Conservation (phyloP, 305 asterid species). For the Euphrasia arctica region DNA sequence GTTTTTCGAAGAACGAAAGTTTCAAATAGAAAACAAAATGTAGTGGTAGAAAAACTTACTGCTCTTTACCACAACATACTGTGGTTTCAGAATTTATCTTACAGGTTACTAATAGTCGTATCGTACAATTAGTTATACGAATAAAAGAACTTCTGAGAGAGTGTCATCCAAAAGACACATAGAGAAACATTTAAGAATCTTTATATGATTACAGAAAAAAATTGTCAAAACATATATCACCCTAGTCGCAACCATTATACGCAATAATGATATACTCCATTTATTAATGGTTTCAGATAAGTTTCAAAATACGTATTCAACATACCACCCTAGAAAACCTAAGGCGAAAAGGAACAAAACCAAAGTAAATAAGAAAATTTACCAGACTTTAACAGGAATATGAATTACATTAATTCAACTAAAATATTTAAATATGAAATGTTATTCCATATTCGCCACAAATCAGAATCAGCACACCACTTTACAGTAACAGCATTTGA, state of each 20-base stretch:
- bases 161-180: not conserved
- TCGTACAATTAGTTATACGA: not conserved
- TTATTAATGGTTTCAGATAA: too few species aligned
- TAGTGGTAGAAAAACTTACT: conserved; percentile 4
- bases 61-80: conserved; percentile 11
- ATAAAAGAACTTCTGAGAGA: not conserved
- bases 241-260: conserved; percentile 6
- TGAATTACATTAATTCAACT: not conserved
- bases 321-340: not conserved
- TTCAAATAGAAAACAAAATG: conserved; percentile 21
- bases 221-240: conserved; percentile 2
- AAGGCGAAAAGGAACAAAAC: not conserved
- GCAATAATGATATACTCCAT: conserved; percentile 7
- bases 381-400: not conserved
- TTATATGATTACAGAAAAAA: not conserved
- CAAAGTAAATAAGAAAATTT: not conserved
- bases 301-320: not conserved
- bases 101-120: not conserved
- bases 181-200: not conserved
- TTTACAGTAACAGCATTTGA: not conserved
- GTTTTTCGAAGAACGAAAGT: conserved; percentile 4
- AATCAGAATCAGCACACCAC: not conserved
- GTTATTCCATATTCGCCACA: not conserved
- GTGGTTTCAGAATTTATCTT: not conserved
- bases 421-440: not conserved